Percentiles rank a stretch among this genome's conserved stretches.
phyloP scores from a whole-genome alignment of 2,329 filamentous ascomycete genomes.

The Coniochaeta sp. region DNA sequence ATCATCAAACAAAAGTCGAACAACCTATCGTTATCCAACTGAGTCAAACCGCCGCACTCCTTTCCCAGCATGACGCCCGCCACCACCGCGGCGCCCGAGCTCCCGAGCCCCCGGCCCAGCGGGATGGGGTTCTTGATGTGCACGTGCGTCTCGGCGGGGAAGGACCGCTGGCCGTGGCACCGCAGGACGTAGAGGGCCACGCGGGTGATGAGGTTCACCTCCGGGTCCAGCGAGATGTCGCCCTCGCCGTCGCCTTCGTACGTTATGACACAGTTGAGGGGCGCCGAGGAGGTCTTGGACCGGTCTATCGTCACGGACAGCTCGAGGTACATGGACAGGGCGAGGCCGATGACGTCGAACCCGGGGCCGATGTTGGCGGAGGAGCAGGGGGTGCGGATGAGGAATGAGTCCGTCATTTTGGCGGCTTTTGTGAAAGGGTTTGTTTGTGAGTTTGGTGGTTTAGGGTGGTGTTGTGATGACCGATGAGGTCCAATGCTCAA shows the following conservation, averaged over 20 bases:
- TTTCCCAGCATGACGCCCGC: constrained; percentile 91
- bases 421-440: no score
- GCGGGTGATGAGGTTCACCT: constrained; percentile 86
- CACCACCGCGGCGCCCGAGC: constrained; percentile 90
- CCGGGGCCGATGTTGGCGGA: constrained; percentile 97
- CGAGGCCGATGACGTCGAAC: constrained; percentile 96
- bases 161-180: constrained; percentile 80
- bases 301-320: constrained; percentile 72
- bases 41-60: constrained; percentile 71
- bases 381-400: constrained; percentile 81
- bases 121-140: constrained; percentile 96
- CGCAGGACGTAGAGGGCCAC: constrained; percentile 91
- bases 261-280: constrained; percentile 81
- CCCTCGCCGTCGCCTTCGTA: constrained; percentile 78
- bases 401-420: constrained; percentile 44
- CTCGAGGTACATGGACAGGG: constrained; percentile 89
- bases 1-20: constrained; percentile 98
- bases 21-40: constrained; percentile 70
- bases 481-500: neutral
- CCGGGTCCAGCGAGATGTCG: constrained; percentile 75
- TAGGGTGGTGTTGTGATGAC: neutral
- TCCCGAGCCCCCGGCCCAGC: constrained; percentile 85
- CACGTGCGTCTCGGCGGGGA: constrained; percentile 80
- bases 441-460: no score
- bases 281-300: constrained; percentile 43